Conservation (phyloP, 148 eudicot species). For the Chenopodium quinoa region DNA sequence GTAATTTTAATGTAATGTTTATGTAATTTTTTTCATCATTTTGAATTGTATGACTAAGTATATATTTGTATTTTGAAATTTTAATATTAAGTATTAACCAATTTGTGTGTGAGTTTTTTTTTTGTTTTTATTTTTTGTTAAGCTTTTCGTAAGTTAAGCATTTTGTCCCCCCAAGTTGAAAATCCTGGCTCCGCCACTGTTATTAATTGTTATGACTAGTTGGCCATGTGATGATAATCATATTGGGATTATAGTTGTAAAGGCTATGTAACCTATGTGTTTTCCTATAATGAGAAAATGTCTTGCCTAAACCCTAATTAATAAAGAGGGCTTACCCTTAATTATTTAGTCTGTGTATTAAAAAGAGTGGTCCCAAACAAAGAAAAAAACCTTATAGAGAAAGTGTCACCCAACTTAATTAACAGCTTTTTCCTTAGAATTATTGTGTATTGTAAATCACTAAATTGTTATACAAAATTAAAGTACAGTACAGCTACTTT, state of each 20-base stretch:
- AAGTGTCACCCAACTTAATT: not conserved
- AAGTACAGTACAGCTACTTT: conserved; percentile 22
- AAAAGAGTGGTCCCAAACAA: conserved; percentile 30
- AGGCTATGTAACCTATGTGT: conserved; percentile 11
- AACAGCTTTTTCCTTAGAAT: conserved; percentile 12
- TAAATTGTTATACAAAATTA: too few species aligned
- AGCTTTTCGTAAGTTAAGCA: too few species aligned
- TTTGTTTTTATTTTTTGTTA: too few species aligned
- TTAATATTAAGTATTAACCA: too few species aligned
- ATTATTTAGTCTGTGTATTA: not conserved
- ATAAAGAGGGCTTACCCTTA: not conserved
- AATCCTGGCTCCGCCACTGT: too few species aligned
- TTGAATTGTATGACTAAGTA: too few species aligned
- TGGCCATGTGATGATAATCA: conserved; percentile 19
- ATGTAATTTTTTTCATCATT: too few species aligned
- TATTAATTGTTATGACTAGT: not conserved
- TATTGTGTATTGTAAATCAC: conserved; percentile 2
- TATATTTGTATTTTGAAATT: too few species aligned
- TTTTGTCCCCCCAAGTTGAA: too few species aligned
- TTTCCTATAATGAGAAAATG: not conserved
- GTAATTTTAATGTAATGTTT: too few species aligned
- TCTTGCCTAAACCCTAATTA: not conserved
- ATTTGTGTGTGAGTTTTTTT: too few species aligned
- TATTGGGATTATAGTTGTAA: conserved; percentile 15
- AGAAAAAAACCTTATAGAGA: not conserved